These are phyloP conservation scores for Picea mariana DNA, from an alignment of 83 land plant genomes.

Conservation along the genomic window DNA sequence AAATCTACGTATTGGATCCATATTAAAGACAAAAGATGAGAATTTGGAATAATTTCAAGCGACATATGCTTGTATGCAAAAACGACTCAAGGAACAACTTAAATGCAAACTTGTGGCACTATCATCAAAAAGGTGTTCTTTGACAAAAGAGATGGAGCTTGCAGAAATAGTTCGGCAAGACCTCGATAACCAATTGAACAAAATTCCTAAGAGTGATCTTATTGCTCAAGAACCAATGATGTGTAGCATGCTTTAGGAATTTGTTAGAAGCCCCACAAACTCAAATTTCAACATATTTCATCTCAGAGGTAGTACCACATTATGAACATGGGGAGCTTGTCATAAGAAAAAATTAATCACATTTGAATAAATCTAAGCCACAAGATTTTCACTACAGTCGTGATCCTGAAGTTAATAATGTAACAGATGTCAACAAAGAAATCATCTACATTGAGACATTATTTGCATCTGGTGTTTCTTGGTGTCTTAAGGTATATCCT, in stretches of 20 bases:
- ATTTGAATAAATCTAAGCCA: conserved; percentile 18
- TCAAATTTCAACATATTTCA: too few relatives aligned
- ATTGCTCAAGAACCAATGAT: conserved; percentile 35
- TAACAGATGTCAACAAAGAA: too few relatives aligned
- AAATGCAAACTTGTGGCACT: conserved; percentile 28
- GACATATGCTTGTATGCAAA: conserved; percentile 8
- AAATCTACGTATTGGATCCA: too few relatives aligned
- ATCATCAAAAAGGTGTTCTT: conserved; percentile 28
- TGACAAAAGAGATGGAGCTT: conserved; percentile 36
- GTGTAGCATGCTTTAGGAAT: conserved; percentile 25
- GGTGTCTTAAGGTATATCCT: conserved; percentile 24
- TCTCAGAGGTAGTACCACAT: conserved; percentile 25
- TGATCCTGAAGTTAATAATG: not conserved
- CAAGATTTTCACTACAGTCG: conserved; percentile 14
- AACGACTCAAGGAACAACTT: conserved; percentile 31
- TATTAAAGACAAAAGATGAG: too few relatives aligned
- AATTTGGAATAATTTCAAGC: too few relatives aligned
- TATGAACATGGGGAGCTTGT: conserved; percentile 35
- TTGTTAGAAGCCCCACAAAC: too few relatives aligned
- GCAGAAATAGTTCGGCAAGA: conserved; percentile 18
- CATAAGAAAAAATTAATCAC: conserved; percentile 18
- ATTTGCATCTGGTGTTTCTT: too few relatives aligned
- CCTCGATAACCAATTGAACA: conserved; percentile 28
- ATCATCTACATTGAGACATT: too few relatives aligned
- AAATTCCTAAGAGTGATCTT: conserved; percentile 28